Conservation (phyloP, 1,139 yeast species). For the Candida pseudoviswanathii region DNA sequence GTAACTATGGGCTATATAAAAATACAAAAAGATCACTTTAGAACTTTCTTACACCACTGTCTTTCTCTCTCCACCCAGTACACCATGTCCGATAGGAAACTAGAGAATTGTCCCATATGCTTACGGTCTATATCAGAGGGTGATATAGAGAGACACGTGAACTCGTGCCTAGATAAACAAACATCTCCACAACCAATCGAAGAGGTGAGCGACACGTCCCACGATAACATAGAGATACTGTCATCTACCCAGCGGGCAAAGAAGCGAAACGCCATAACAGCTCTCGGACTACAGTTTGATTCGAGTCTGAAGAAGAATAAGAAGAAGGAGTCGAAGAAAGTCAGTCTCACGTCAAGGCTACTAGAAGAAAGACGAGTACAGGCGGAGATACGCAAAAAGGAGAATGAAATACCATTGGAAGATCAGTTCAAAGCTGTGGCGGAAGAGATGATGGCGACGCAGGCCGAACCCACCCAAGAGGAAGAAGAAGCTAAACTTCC, state of each 20-base stretch:
- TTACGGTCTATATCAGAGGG: constrained; percentile 22
- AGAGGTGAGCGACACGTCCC: constrained; percentile 5
- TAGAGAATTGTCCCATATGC: constrained; percentile 40
- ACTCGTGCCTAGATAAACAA: constrained; percentile 33
- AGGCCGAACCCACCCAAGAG: constrained; percentile 5
- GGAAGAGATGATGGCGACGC: background rate
- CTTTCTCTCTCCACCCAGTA: too few relatives aligned
- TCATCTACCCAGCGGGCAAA: constrained; percentile 4
- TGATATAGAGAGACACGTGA: constrained; percentile 44
- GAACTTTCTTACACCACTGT: too few relatives aligned
- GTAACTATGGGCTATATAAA: too few relatives aligned
- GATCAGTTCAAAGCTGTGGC: constrained; percentile 12
- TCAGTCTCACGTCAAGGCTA: constrained; percentile 33
- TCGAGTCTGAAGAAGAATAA: constrained; percentile 23
- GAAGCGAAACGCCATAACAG: constrained; percentile 27
- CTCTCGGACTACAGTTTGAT: constrained; percentile 34
- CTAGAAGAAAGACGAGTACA: constrained; percentile 35
- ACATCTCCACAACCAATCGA: constrained; percentile 10
- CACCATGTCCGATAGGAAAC: background rate
- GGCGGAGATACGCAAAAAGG: constrained; percentile 14
- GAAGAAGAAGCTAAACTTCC: background rate
- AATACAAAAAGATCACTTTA: too few relatives aligned
- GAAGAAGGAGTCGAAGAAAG: constrained; percentile 23
- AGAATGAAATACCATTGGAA: constrained; percentile 13
- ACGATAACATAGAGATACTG: constrained; percentile 9